Evolutionary conservation across 768 basidiomycete species (phyloP).

Genomic region (Tricholoma bakamatsutake): DNA sequence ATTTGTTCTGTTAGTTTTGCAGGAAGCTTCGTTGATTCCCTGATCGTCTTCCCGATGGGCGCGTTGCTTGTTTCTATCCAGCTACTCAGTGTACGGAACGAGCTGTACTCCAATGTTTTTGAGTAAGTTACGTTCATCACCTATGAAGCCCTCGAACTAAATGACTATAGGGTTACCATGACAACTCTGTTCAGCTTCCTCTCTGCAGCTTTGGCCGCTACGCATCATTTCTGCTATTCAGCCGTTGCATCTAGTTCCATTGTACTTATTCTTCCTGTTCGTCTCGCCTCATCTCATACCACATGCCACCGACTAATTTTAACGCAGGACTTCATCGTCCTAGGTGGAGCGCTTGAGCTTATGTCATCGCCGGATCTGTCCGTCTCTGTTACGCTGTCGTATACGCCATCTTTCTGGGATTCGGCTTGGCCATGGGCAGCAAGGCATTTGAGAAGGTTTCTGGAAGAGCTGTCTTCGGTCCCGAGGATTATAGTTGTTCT

Average conservation of each 20-base stretch:
- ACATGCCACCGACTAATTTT: constrained; percentile 12
- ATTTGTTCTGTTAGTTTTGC: constrained; percentile 71
- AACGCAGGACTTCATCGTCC: constrained; percentile 59
- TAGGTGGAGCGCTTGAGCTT: constrained; percentile 71
- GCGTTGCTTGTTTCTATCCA: constrained; percentile 70
- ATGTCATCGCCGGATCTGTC: constrained; percentile 82
- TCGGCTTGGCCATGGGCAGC: constrained; percentile 79
- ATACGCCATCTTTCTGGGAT: constrained; percentile 72
- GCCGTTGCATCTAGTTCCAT: constrained; percentile 73
- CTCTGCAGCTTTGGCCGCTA: constrained; percentile 65
- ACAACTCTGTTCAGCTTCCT: constrained; percentile 77
- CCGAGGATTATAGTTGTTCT: constrained; percentile 57
- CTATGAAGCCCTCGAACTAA: background rate
- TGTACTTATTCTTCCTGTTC: constrained; percentile 73
- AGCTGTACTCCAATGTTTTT: constrained; percentile 76
- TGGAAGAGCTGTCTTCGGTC: constrained; percentile 35
- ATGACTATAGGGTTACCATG: constrained; percentile 56
- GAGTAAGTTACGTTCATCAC: constrained; percentile 39
- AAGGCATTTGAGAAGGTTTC: constrained; percentile 60
- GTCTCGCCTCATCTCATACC: constrained; percentile 12
- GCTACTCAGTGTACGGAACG: constrained; percentile 63
- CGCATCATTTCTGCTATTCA: constrained; percentile 69
- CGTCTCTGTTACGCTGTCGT: constrained; percentile 74
- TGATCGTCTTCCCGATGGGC: constrained; percentile 71
- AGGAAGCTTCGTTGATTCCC: constrained; percentile 72